Evolutionary conservation across 106 monocot species (phyloP).

Genomic region (Dendrobium huoshanense): DNA sequence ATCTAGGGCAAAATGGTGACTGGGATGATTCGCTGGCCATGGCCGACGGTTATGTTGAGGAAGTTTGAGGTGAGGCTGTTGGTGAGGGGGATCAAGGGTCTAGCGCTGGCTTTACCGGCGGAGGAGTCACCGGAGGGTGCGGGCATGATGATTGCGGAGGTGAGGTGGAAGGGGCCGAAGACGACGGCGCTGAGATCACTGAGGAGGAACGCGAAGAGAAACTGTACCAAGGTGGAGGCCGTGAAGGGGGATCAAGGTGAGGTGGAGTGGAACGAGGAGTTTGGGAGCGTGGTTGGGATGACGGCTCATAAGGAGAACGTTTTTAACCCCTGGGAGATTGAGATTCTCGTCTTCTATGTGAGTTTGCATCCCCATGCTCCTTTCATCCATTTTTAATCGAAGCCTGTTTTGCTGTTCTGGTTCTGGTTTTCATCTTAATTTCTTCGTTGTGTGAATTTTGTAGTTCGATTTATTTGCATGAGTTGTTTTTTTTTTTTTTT

Average conservation of each 20-base stretch:
- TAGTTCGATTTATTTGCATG: neutral
- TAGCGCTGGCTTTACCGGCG: neutral
- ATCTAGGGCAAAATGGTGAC: conserved; percentile 9
- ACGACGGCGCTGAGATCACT: conserved; percentile 25
- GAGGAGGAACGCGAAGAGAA: conserved; percentile 38
- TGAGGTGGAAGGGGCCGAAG: conserved; percentile 53
- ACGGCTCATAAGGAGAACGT: conserved; percentile 34
- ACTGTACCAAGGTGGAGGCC: conserved; percentile 44
- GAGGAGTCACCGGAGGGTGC: neutral
- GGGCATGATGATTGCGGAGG: conserved; percentile 23
- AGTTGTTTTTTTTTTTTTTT: neutral
- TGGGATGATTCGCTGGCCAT: conserved; percentile 12
- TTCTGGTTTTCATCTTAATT: neutral
- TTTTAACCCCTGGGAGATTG: conserved; percentile 69
- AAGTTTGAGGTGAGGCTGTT: conserved; percentile 7
- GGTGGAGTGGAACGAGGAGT: conserved; percentile 53
- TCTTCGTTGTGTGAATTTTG: neutral
- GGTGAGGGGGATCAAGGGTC: conserved; percentile 3
- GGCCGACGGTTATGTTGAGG: conserved; percentile 7
- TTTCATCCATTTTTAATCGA: neutral
- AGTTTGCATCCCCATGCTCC: conserved; percentile 14
- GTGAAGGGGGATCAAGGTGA: conserved; percentile 16
- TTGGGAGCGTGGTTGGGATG: conserved; percentile 41
- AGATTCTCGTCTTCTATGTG: conserved; percentile 60
- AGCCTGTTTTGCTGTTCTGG: neutral